phyloP scores from a whole-genome alignment of 192 early-diverging fungal genomes.

The Coemansia sp. region DNA sequence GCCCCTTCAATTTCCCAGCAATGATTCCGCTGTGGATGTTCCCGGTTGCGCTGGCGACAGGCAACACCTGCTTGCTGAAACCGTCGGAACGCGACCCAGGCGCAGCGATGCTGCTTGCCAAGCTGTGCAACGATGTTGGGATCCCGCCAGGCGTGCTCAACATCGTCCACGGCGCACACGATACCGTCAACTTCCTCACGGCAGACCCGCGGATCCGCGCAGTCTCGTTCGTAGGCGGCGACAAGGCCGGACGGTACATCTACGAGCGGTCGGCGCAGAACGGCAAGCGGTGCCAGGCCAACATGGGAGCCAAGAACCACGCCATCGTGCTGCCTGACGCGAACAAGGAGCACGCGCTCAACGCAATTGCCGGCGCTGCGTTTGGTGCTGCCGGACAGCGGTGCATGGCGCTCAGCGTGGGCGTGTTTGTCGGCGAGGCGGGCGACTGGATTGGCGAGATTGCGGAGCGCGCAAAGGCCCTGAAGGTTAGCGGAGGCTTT shows the following conservation, averaged over 20 bases:
- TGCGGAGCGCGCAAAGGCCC: conserved; percentile 77
- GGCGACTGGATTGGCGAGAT: conserved; percentile 85
- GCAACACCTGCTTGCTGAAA: conserved; percentile 91
- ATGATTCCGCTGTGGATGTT: conserved; percentile 97
- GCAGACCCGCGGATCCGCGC: conserved; percentile 82
- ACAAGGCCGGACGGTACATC: conserved; percentile 87
- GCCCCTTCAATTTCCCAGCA: conserved; percentile 97
- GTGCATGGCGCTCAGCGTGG: conserved; percentile 96
- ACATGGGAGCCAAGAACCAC: conserved; percentile 98
- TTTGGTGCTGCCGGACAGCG: conserved; percentile 98
- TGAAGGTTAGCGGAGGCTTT: conserved; percentile 84
- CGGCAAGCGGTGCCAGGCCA: conserved; percentile 96
- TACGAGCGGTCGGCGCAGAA: conserved; percentile 80
- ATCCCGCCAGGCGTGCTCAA: conserved; percentile 90
- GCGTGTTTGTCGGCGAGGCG: conserved; percentile 85
- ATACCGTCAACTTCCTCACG: conserved; percentile 90
- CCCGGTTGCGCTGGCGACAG: conserved; percentile 88
- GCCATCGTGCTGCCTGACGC: conserved; percentile 92
- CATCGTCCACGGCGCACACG: conserved; percentile 84
- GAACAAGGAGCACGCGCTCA: conserved; percentile 93
- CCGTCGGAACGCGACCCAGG: conserved; percentile 94
- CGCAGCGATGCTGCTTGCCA: conserved; percentile 84
- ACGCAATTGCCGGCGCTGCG: conserved; percentile 87
- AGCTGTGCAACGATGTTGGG: conserved; percentile 85
- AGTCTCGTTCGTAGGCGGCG: conserved; percentile 93